Conservation (phyloP, 1,139 yeast genomes). For the Suhomyces kunorum region DNA sequence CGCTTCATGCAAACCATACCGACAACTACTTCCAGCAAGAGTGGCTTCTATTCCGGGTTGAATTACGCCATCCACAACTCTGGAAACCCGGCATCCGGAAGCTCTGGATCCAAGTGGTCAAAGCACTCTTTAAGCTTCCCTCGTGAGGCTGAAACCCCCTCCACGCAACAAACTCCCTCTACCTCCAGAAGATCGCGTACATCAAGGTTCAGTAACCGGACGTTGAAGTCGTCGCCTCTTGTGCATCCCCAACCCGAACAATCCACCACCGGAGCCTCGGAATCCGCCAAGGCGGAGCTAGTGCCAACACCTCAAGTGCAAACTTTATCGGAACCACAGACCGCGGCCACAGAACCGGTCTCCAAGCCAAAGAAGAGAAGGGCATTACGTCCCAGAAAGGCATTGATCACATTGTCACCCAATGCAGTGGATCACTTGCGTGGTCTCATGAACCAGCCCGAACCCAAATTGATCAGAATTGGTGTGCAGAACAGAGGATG, state of each 20-base stretch:
- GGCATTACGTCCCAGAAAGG: slow-evolving; percentile 79
- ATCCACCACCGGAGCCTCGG: slow-evolving; percentile 1
- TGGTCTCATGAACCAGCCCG: slow-evolving; percentile 71
- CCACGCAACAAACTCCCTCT: slow-evolving; percentile 12
- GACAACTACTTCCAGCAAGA: slow-evolving; percentile 20
- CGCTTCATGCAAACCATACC: slow-evolving; percentile 49
- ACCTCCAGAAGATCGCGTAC: slow-evolving; percentile 41
- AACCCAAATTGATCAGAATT: slow-evolving; percentile 84
- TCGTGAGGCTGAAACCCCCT: slow-evolving; percentile 8
- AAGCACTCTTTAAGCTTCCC: slow-evolving; percentile 26
- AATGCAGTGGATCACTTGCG: slow-evolving; percentile 72
- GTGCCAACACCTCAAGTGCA: slow-evolving; percentile 7
- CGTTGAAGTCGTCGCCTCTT: slow-evolving; percentile 5
- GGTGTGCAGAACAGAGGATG: slow-evolving; percentile 97
- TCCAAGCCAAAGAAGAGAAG: slow-evolving; percentile 52
- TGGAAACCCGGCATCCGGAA: not conserved
- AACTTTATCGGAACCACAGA: slow-evolving; percentile 5
- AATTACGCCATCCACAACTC: slow-evolving; percentile 20
- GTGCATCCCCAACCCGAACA: not conserved
- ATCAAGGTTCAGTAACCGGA: slow-evolving; percentile 33
- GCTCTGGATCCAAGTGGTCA: slow-evolving; percentile 26
- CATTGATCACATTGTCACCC: slow-evolving; percentile 77
- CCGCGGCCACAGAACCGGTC: slow-evolving; percentile 6
- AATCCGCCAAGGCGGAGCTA: slow-evolving; percentile 1
- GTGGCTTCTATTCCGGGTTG: slow-evolving; percentile 32